phyloP scores from a whole-genome alignment of 1,284 basidiomycete genomes.

The Leucoagaricus sp. region DNA sequence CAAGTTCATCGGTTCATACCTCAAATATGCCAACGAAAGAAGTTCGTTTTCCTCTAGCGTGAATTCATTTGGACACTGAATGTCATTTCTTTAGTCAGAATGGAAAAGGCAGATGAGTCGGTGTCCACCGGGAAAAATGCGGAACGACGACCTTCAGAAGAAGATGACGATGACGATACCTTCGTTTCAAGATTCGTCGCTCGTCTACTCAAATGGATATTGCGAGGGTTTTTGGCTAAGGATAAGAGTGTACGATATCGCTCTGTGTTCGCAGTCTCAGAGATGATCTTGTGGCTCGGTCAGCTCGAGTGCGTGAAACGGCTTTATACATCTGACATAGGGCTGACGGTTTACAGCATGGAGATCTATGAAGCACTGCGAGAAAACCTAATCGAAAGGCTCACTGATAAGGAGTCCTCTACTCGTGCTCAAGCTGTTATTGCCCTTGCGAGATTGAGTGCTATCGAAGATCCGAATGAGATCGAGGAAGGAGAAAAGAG shows the following conservation, averaged over 20 bases:
- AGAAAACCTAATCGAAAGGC: conserved; percentile 71
- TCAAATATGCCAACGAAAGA: conserved; percentile 79
- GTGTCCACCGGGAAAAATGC: conserved; percentile 28
- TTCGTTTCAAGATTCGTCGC: conserved; percentile 74
- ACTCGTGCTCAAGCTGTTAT: conserved; percentile 87
- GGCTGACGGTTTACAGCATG: conserved; percentile 54
- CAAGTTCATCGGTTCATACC: conserved; percentile 85
- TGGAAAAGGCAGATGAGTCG: conserved; percentile 24
- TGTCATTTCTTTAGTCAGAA: conserved; percentile 8
- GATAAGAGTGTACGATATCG: conserved; percentile 88
- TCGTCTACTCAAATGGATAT: conserved; percentile 75
- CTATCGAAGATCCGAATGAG: conserved; percentile 74
- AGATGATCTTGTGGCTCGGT: conserved; percentile 79
- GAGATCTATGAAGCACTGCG: conserved; percentile 77
- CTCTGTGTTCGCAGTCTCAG: conserved; percentile 77
- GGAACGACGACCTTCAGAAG: not conserved
- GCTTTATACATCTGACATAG: not conserved
- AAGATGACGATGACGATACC: conserved; percentile 67
- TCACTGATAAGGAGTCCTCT: conserved; percentile 83
- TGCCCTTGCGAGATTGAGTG: conserved; percentile 83
- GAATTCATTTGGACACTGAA: not conserved
- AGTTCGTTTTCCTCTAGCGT: conserved; percentile 45
- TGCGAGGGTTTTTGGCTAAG: conserved; percentile 86
- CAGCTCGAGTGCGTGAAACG: conserved; percentile 83
- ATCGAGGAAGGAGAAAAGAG: conserved; percentile 66